phyloP scores from a whole-genome alignment of 1,139 yeast genomes.

The Suhomyces bolitotheri region DNA sequence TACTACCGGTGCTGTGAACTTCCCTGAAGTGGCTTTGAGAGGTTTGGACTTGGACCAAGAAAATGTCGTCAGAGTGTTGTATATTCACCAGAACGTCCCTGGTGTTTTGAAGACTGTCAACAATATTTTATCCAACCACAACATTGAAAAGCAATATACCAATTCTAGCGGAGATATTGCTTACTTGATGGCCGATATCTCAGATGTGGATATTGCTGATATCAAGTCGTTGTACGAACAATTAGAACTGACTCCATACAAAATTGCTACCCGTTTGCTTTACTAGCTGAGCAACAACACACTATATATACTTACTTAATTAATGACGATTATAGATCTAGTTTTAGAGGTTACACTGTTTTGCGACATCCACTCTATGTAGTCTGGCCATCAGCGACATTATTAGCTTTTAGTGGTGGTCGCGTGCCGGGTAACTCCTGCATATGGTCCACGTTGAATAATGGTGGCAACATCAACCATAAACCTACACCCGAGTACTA shows the following conservation, averaged over 20 bases:
- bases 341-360: background rate
- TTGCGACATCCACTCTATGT: too few species aligned
- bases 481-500: background rate
- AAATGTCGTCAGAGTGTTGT: slow-evolving; percentile 86
- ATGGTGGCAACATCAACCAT: slow-evolving; percentile 14
- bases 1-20: slow-evolving; percentile 95
- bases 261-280: slow-evolving; percentile 85
- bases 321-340: background rate
- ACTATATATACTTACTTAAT: background rate
- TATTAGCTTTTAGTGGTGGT: too few species aligned
- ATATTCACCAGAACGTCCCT: slow-evolving; percentile 96
- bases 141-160: slow-evolving; percentile 95
- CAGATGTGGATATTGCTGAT: slow-evolving; percentile 79
- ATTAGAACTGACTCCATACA: slow-evolving; percentile 87
- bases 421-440: slow-evolving; percentile 11
- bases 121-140: slow-evolving; percentile 91
- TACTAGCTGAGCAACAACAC: slow-evolving; percentile 45
- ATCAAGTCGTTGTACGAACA: slow-evolving; percentile 83
- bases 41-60: slow-evolving; percentile 86
- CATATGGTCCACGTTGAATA: slow-evolving; percentile 7
- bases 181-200: slow-evolving; percentile 95
- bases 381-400: too few species aligned
- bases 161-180: slow-evolving; percentile 97
- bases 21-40: slow-evolving; percentile 97
- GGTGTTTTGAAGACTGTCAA: slow-evolving; percentile 98